Evolutionary conservation across 2,329 filamentous ascomycete genomes (phyloP).

Genomic region (Dryadomyces quercus-mongolicae): DNA sequence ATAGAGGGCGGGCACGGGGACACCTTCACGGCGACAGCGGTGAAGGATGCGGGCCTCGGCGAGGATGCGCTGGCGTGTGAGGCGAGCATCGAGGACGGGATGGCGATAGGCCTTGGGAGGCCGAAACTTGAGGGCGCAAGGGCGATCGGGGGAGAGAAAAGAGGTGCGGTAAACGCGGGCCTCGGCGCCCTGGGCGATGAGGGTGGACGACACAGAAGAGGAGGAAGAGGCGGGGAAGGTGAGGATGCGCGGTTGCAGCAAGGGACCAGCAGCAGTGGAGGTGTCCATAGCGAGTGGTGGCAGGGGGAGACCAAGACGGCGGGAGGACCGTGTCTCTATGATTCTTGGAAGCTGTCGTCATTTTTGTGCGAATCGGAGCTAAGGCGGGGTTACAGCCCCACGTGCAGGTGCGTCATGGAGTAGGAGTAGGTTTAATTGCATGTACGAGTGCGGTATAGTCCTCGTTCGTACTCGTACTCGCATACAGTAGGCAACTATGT

Average conservation of each 20-base stretch:
- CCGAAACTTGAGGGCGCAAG: slow-evolving; percentile 81
- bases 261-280: slow-evolving; percentile 7
- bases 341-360: too few relatives aligned
- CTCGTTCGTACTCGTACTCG: too few relatives aligned
- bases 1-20: slow-evolving; percentile 72
- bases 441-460: too few relatives aligned
- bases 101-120: slow-evolving; percentile 88
- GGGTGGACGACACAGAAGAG: too few relatives aligned
- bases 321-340: too few relatives aligned
- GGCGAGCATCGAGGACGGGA: slow-evolving; percentile 71
- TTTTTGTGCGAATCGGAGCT: too few relatives aligned
- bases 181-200: slow-evolving; percentile 91
- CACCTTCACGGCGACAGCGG: slow-evolving; percentile 65
- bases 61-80: slow-evolving; percentile 78
- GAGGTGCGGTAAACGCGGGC: slow-evolving; percentile 82
- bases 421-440: too few relatives aligned
- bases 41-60: slow-evolving; percentile 80
- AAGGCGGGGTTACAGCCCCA: too few relatives aligned
- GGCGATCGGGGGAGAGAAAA: slow-evolving; percentile 55
- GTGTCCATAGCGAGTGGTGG: neutral
- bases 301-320: too few relatives aligned
- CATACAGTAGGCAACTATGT: too few relatives aligned
- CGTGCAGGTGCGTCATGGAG: too few relatives aligned
- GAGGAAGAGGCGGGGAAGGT: slow-evolving; percentile 42
- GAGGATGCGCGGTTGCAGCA: slow-evolving; percentile 41